Evolutionary conservation across 768 basidiomycete genomes (phyloP).

Genomic region (Tylopilus rubrobrunneus): DNA sequence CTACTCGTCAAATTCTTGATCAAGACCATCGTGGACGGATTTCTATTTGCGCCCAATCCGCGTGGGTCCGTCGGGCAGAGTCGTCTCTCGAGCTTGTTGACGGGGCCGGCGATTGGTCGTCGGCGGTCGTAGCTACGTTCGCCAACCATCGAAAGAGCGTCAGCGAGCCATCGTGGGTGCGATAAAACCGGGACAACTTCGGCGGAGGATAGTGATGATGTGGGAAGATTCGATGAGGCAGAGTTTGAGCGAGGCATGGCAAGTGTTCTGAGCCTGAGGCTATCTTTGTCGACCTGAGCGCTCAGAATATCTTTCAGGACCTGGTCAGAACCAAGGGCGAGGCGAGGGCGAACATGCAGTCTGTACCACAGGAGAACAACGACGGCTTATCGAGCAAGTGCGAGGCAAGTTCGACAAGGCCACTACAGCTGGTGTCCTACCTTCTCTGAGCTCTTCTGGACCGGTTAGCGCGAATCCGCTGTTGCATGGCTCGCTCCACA

Average conservation of each 20-base stretch:
- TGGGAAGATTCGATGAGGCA: conserved; percentile 34
- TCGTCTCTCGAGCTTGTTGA: conserved; percentile 63
- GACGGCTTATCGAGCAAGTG: conserved; percentile 59
- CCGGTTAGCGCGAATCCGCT: conserved; percentile 52
- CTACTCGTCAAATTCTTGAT: too few relatives aligned
- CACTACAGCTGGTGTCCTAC: conserved; percentile 25
- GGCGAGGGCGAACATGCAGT: conserved; percentile 58
- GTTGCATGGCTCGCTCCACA: conserved; percentile 68
- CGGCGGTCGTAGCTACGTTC: conserved; percentile 25
- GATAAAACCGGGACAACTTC: conserved; percentile 31
- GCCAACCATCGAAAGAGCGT: conserved; percentile 53
- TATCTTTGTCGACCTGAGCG: neutral
- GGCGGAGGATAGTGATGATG: conserved; percentile 26
- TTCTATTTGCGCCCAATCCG: conserved; percentile 39
- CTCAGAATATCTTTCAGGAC: conserved; percentile 43
- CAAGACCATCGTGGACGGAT: conserved; percentile 12
- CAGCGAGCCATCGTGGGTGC: conserved; percentile 65
- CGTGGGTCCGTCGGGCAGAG: conserved; percentile 51
- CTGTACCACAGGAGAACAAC: conserved; percentile 61
- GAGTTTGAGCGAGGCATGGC: conserved; percentile 74
- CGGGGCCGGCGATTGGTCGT: conserved; percentile 42
- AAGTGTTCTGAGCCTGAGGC: conserved; percentile 16
- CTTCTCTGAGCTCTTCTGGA: conserved; percentile 40
- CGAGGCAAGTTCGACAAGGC: conserved; percentile 34
- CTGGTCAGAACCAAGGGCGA: conserved; percentile 69